Evolutionary conservation across 768 basidiomycete species (phyloP), one percentile per base, ranked within the genome.

Genomic region (Pleurotus salmoneostramineus): DNA sequence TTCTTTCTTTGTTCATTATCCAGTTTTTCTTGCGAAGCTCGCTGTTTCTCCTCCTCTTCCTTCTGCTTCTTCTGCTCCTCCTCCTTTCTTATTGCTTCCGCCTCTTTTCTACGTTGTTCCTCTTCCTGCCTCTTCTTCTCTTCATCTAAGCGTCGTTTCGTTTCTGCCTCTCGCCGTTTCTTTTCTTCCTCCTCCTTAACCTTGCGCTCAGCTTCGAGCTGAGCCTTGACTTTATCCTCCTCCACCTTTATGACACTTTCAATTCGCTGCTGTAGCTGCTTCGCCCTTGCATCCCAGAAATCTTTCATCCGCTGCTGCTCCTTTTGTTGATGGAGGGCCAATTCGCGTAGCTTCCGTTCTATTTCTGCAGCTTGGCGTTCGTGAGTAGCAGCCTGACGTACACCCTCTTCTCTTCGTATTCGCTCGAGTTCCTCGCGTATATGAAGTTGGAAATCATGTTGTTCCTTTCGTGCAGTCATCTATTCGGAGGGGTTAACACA

Each of bases 161-260:
- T 59, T 55, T 82, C 81, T 58, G 83, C 83, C 58, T 83, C 76
- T 64, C 68, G 68, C 56, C 61, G 69, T 64, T 67, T 80, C 65
- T 69, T 68, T 55, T 84, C 81, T 55, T 77, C 77, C 62, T 81
- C 81, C 58, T 81, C 81, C 15, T 69, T 68, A 32, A 63, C 70
- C 66, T 72, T 80, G 57, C 80, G 73, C 68, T 90, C 88, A 17
- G 78, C 83, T 58, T 85, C 87, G 40, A 84, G 63, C 57, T 67
- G 74, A 59, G 68, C 74, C 6, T 75, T 76, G 17, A 80, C 68
- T 58, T 83, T 86, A 32, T 83, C 85, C 60, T 89, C 85, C 64
- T 90, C 87, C 3, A 70, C 33, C 63, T 79, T 79, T 60, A 91
- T 91, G 5, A 77, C 83, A 2, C 60, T 66, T 68, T 91, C 87